Evolutionary conservation across 1,139 yeast species (phyloP).

Genomic region (Entelexis paramagnoliae): DNA sequence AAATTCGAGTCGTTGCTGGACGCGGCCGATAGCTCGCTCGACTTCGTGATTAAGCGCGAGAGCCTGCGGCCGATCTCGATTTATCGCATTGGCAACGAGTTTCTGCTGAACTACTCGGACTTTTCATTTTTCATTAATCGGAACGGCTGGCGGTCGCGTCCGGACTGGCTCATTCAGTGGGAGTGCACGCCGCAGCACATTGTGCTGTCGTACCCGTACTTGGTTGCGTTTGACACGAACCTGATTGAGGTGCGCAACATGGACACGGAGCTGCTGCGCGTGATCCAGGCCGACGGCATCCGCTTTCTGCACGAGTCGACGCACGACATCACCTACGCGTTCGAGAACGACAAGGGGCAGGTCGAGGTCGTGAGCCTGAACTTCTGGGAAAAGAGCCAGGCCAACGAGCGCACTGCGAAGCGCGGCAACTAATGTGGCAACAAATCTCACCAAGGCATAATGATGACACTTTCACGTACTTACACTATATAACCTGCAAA

Average conservation of each 20-base stretch:
- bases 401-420: neutral
- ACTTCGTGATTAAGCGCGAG: constrained; percentile 84
- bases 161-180: constrained; percentile 93
- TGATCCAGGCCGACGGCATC: constrained; percentile 91
- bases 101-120: constrained; percentile 77
- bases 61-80: constrained; percentile 82
- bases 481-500: too few relatives aligned
- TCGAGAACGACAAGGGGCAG: constrained; percentile 79
- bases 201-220: constrained; percentile 87
- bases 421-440: neutral
- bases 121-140: constrained; percentile 89
- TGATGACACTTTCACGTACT: too few relatives aligned
- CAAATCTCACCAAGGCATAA: neutral
- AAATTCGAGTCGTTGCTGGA: constrained; percentile 71
- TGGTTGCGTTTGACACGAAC: constrained; percentile 78
- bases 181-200: constrained; percentile 91
- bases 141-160: constrained; percentile 93
- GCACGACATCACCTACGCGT: constrained; percentile 87
- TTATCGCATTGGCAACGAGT: constrained; percentile 79
- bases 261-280: constrained; percentile 72
- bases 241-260: constrained; percentile 89
- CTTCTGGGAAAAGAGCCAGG: constrained; percentile 49
- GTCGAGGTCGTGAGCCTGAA: constrained; percentile 88
- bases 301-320: constrained; percentile 80
- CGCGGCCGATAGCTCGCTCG: constrained; percentile 94